Conservation (phyloP, 805 yeast genomes). For the Candida suzukii region DNA sequence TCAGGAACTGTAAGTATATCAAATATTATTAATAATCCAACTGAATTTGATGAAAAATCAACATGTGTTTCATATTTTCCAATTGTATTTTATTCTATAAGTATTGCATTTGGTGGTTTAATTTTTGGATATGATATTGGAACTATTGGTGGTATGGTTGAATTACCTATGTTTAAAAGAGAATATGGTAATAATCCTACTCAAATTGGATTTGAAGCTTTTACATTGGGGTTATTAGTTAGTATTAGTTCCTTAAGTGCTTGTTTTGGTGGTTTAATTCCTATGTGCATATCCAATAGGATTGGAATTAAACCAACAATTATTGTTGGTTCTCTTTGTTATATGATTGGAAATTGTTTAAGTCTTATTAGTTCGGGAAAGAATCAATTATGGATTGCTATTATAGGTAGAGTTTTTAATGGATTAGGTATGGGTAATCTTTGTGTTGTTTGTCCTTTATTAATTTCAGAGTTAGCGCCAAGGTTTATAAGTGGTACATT, state of each 20-base stretch:
- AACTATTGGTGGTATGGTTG: slow-evolving; percentile 26
- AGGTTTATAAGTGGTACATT: slow-evolving; percentile 21
- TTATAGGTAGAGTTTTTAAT: slow-evolving; percentile 21
- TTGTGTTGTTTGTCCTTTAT: slow-evolving; percentile 28
- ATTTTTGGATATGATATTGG: slow-evolving; percentile 31
- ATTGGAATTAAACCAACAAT: slow-evolving; percentile 20
- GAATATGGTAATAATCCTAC: slow-evolving; percentile 17
- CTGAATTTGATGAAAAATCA: not conserved
- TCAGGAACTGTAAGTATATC: not conserved
- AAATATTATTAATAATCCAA: not conserved
- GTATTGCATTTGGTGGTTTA: slow-evolving; percentile 25
- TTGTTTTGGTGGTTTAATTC: slow-evolving; percentile 23
- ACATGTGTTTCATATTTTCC: slow-evolving; percentile 13
- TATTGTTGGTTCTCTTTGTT: slow-evolving; percentile 11
- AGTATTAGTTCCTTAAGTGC: slow-evolving; percentile 25
- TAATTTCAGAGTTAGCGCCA: slow-evolving; percentile 29
- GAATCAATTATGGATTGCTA: slow-evolving; percentile 2
- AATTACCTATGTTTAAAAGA: slow-evolving; percentile 18
- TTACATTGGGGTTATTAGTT: slow-evolving; percentile 23
- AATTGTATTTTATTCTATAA: slow-evolving; percentile 13
- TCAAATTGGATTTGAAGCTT: slow-evolving; percentile 9
- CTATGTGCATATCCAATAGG: slow-evolving; percentile 14
- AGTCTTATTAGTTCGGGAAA: slow-evolving; percentile 1
- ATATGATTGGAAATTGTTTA: slow-evolving; percentile 13
- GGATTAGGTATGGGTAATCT: slow-evolving; percentile 26